phyloP scores from a whole-genome alignment of 257 asterid genomes.

The Hygrophila difformis region DNA sequence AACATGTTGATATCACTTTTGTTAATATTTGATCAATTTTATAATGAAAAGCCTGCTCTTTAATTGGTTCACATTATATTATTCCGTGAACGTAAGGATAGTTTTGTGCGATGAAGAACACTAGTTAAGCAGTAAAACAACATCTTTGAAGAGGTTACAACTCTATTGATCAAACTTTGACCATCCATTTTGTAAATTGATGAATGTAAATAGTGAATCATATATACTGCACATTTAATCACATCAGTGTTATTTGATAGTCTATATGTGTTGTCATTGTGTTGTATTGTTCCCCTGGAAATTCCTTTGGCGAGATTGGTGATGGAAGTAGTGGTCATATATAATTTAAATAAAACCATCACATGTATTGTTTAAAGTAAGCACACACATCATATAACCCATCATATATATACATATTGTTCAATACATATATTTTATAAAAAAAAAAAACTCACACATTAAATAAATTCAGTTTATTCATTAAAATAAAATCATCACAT shows the following conservation, averaged over 20 bases:
- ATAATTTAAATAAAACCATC: too few relatives aligned
- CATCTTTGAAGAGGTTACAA: conserved; percentile 52
- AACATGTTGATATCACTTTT: conserved; percentile 73
- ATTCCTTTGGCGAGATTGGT: conserved; percentile 75
- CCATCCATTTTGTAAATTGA: conserved; percentile 24
- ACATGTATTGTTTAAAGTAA: too few relatives aligned
- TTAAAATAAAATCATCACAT: too few relatives aligned
- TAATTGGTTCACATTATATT: conserved; percentile 46
- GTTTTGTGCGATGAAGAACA: conserved; percentile 42
- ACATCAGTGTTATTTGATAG: too few relatives aligned
- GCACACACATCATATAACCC: too few relatives aligned
- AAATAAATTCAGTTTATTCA: too few relatives aligned
- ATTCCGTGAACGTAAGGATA: conserved; percentile 39
- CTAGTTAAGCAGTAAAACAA: conserved; percentile 51
- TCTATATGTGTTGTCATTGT: neutral
- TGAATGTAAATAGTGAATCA: conserved; percentile 68
- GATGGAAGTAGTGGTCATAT: conserved; percentile 90
- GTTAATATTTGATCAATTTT: conserved; percentile 53
- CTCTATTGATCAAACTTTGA: conserved; percentile 40
- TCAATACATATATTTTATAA: too few relatives aligned
- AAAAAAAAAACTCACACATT: too few relatives aligned
- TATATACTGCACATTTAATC: neutral
- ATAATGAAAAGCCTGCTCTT: conserved; percentile 55
- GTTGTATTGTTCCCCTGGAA: conserved; percentile 36
- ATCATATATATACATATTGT: too few relatives aligned